A percentile compares a stretch with the other conserved stretches of the same genome.
phyloP scores from a whole-genome alignment of 2,329 filamentous ascomycete species.

The Fusarium acutatum region DNA sequence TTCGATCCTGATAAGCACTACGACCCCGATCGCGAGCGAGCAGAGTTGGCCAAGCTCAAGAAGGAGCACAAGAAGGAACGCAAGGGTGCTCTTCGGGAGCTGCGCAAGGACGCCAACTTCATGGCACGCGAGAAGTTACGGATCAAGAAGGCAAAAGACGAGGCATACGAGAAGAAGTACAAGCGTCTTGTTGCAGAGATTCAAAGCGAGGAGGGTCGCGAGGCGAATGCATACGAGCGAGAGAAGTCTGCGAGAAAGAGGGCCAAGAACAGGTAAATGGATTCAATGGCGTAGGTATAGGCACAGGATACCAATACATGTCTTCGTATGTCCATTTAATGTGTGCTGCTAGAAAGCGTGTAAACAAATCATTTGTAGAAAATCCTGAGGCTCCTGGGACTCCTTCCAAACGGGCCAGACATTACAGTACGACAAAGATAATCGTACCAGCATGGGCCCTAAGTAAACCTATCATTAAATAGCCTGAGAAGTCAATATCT shows the following conservation, averaged over 20 bases:
- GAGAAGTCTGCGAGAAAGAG: slow-evolving; percentile 81
- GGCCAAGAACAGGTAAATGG: slow-evolving; percentile 58
- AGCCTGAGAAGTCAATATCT: neutral
- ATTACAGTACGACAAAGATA: neutral
- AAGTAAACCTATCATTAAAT: neutral
- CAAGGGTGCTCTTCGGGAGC: slow-evolving; percentile 92
- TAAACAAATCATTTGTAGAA: neutral
- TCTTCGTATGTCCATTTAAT: slow-evolving; percentile 15
- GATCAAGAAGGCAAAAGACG: slow-evolving; percentile 93
- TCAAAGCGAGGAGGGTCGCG: slow-evolving; percentile 89
- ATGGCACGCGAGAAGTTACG: slow-evolving; percentile 88
- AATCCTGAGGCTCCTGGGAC: neutral
- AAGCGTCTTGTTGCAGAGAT: slow-evolving; percentile 92
- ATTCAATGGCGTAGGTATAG: slow-evolving; percentile 7
- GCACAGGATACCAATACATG: slow-evolving; percentile 34
- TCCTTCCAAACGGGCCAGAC: neutral
- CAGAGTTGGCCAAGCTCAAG: slow-evolving; percentile 83
- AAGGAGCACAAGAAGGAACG: slow-evolving; percentile 93
- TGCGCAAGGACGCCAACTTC: slow-evolving; percentile 95
- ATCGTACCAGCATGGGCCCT: too few relatives aligned
- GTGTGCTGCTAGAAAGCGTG: neutral
- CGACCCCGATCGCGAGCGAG: slow-evolving; percentile 91
- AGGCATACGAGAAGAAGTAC: slow-evolving; percentile 96
- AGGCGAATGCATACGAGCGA: slow-evolving; percentile 87
- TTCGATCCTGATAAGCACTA: slow-evolving; percentile 98